Percentiles rank a stretch among this genome's conserved stretches.
Conservation (phyloP, 331 rosid genomes). For the Pyracantha coccinea region DNA sequence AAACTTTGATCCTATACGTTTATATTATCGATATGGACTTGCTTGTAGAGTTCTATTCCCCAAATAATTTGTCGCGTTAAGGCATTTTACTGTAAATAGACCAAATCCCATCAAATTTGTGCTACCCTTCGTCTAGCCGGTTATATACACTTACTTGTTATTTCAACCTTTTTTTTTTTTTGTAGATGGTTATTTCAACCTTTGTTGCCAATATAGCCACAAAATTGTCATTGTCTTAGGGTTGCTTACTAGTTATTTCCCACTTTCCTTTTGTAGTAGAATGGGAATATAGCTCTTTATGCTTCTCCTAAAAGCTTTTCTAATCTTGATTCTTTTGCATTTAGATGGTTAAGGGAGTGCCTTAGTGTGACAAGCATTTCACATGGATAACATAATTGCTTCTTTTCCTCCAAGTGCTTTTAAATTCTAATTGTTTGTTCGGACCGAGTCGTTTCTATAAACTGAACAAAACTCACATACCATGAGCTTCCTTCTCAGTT, state of each 20-base stretch:
- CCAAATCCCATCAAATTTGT: background rate
- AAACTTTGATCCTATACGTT: background rate
- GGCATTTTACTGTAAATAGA: constrained; percentile 9
- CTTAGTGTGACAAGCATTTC: constrained; percentile 33
- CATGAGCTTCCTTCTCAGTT: constrained; percentile 38
- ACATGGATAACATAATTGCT: constrained; percentile 32
- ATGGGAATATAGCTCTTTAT: constrained; percentile 54
- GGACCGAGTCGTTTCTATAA: constrained; percentile 26
- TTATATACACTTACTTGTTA: background rate
- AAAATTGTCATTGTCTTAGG: constrained; percentile 37
- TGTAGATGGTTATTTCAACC: constrained; percentile 3
- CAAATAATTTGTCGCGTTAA: constrained; percentile 3
- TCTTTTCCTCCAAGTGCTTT: constrained; percentile 40
- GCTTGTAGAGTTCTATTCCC: background rate
- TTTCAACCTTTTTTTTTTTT: background rate
- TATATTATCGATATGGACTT: too few relatives aligned
- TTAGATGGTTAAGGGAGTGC: constrained; percentile 19
- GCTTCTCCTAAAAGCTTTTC: constrained; percentile 46
- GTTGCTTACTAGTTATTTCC: constrained; percentile 13
- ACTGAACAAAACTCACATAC: constrained; percentile 26
- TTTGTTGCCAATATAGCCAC: constrained; percentile 11
- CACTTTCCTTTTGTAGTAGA: constrained; percentile 24
- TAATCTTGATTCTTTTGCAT: constrained; percentile 42
- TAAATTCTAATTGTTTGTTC: constrained; percentile 40
- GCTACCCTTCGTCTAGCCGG: background rate